Conservation (phyloP, 2,329 filamentous ascomycete genomes). For the Alternaria sp. region DNA sequence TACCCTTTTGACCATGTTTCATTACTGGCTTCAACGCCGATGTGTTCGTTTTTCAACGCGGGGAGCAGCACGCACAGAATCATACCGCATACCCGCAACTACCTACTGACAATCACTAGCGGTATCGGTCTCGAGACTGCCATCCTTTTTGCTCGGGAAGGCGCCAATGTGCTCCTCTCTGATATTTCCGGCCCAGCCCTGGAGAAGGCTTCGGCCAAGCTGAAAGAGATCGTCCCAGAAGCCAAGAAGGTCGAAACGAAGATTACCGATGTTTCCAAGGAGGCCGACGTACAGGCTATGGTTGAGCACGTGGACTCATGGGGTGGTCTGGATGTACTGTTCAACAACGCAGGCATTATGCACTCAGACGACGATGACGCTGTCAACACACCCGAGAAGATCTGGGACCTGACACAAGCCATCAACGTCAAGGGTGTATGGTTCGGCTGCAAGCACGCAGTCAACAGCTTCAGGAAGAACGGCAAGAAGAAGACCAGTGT, state of each 20-base stretch:
- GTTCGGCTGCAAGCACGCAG: constrained; percentile 92
- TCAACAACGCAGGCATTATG: constrained; percentile 99
- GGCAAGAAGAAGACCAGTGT: constrained; percentile 80
- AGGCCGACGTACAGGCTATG: constrained; percentile 76
- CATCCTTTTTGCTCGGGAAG: constrained; percentile 89
- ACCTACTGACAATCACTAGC: constrained; percentile 55
- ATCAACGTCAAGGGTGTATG: constrained; percentile 99
- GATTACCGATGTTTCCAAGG: constrained; percentile 83
- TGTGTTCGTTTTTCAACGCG: neutral
- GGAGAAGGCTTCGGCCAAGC: constrained; percentile 75
- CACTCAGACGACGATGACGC: constrained; percentile 73
- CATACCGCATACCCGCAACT: neutral
- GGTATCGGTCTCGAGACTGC: constrained; percentile 92
- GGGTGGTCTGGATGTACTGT: constrained; percentile 90
- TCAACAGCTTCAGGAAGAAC: constrained; percentile 79
- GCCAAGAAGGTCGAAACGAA: constrained; percentile 65
- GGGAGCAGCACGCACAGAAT: neutral
- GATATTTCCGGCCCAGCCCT: constrained; percentile 83
- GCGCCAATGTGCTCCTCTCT: constrained; percentile 82
- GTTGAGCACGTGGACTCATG: constrained; percentile 78
- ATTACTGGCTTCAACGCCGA: neutral
- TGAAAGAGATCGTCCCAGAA: constrained; percentile 73
- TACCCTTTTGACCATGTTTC: neutral
- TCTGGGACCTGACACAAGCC: constrained; percentile 92
- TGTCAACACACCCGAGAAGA: constrained; percentile 81